Evolutionary conservation across 768 basidiomycete species (phyloP).

Genomic region (Xerocomellus dryophilus): DNA sequence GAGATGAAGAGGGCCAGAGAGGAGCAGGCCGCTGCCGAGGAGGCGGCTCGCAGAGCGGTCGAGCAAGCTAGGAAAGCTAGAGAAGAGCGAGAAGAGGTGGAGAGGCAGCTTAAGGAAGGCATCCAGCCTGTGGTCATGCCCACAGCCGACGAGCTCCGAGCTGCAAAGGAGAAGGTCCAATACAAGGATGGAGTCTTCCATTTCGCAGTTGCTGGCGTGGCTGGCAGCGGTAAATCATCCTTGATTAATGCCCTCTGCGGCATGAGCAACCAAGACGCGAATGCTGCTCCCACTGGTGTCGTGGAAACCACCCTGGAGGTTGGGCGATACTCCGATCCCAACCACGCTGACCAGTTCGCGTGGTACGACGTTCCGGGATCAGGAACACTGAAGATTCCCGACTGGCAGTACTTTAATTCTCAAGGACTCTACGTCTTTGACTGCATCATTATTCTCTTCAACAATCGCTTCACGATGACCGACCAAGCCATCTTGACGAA

Average conservation of each 20-base stretch:
- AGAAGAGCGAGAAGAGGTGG: slow-evolving; percentile 20
- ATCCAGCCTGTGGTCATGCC: slow-evolving; percentile 32
- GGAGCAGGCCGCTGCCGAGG: slow-evolving; percentile 23
- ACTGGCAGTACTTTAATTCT: slow-evolving; percentile 39
- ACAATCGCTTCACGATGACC: slow-evolving; percentile 35
- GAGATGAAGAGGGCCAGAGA: slow-evolving; percentile 15
- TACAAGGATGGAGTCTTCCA: slow-evolving; percentile 32
- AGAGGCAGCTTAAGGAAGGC: slow-evolving; percentile 25
- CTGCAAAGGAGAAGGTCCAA: slow-evolving; percentile 22
- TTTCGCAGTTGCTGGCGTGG: slow-evolving; percentile 30
- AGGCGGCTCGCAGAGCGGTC: slow-evolving; percentile 20
- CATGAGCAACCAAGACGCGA: slow-evolving; percentile 21
- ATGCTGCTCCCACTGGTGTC: slow-evolving; percentile 33
- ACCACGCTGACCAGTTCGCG: slow-evolving; percentile 21
- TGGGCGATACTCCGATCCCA: slow-evolving; percentile 30
- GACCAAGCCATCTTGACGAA: slow-evolving; percentile 36
- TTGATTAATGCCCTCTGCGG: slow-evolving; percentile 35
- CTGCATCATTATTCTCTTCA: slow-evolving; percentile 34
- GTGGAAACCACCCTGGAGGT: slow-evolving; percentile 33
- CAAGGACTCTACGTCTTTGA: slow-evolving; percentile 40
- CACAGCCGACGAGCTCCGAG: slow-evolving; percentile 25
- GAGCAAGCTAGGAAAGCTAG: slow-evolving; percentile 24
- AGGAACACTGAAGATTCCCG: slow-evolving; percentile 34
- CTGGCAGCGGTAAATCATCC: slow-evolving; percentile 33
- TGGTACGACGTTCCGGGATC: slow-evolving; percentile 42